Evolutionary conservation across 495 filamentous ascomycete genomes (phyloP).

Genomic region (Astrothelium macrocarpum): DNA sequence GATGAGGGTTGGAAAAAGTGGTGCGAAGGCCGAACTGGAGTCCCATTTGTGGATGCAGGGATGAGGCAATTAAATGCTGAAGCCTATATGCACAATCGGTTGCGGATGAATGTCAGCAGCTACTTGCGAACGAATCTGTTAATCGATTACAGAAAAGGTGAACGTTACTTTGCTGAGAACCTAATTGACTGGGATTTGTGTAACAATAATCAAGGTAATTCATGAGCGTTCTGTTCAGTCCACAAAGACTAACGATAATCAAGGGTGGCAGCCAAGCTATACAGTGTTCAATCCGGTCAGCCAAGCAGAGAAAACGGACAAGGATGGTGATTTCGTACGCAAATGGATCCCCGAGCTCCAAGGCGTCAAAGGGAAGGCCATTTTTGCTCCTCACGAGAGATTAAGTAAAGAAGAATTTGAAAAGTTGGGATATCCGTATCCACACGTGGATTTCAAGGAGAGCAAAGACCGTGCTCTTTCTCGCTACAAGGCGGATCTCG

Average conservation of each 20-base stretch:
- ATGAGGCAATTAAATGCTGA: conserved; percentile 38
- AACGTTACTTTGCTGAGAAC: conserved; percentile 38
- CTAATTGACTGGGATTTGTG: conserved; percentile 38
- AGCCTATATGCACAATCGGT: conserved; percentile 41
- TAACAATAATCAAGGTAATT: conserved; percentile 40
- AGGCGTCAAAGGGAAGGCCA: conserved; percentile 34
- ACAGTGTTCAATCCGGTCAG: conserved; percentile 38
- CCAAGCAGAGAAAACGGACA: conserved; percentile 44
- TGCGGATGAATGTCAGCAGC: conserved; percentile 35
- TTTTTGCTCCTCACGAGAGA: conserved; percentile 34
- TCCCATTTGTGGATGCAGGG: conserved; percentile 38
- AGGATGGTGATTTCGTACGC: conserved; percentile 47
- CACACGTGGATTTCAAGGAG: conserved; percentile 37
- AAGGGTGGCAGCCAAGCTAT: conserved; percentile 39
- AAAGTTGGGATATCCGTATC: conserved; percentile 38
- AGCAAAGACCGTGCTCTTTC: conserved; percentile 34
- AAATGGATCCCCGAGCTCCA: conserved; percentile 50
- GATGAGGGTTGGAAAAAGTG: conserved; percentile 39
- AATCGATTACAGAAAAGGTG: conserved; percentile 36
- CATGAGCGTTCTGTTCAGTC: no score
- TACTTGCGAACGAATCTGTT: conserved; percentile 38
- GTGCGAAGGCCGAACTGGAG: conserved; percentile 34
- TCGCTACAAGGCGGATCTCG: conserved; percentile 36
- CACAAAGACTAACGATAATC: conserved; percentile 41
- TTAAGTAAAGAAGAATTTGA: conserved; percentile 36